Base-by-base conservation (phyloP, 2,329 filamentous ascomycete genomes). In the Orbilia brochopaga region DNA sequence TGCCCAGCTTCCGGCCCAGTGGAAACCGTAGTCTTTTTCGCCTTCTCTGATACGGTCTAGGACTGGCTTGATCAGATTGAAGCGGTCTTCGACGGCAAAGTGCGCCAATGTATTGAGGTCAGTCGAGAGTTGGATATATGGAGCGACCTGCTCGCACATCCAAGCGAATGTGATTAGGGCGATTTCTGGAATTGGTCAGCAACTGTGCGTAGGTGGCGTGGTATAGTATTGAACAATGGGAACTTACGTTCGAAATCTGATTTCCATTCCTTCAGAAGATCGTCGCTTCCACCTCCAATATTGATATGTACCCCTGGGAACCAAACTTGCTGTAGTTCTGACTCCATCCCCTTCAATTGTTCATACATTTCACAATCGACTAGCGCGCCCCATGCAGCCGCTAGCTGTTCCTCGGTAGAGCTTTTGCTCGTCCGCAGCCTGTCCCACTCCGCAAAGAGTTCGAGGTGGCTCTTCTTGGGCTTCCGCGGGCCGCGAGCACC, bases 241-340 rank as follows among this genome's bases (percentile, higher is more conserved):
- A 17, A 32, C 21, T 50, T 44, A 65, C 61, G 32, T 42, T 67
- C 63, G 11, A 67, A 55, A 60, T 67, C 50, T 10, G 54, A 55
- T 19, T 48, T 55, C 2, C 21, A 15, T 11, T 52, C 54, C 11
- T 15, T 19, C 13, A 67, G 32, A 11, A 37, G 52, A 7, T 78
- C 76, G 3, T 54, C 55, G 44, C 80, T 81, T 0, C 82, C 82
- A 35, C 83, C 84, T 1, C 84, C 84, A 1, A 84, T 78, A 62
- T 84, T 83, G 8, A 81, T 80, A 74, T 86, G 84, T 23, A 60
- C 19, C 8, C 63, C 63, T 11, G 63, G 63, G 21, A 65, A 67
- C 63, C 63, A 67, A 7, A 83, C 82, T 75, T 85, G 83, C n/a
- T 81, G 79, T 27, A 85, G 76, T 24, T 79, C 65, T 1, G 75